These are phyloP conservation scores for Penicillium sp. DNA, from an alignment of 2,329 filamentous ascomycete genomes.

Conservation along the genomic window DNA sequence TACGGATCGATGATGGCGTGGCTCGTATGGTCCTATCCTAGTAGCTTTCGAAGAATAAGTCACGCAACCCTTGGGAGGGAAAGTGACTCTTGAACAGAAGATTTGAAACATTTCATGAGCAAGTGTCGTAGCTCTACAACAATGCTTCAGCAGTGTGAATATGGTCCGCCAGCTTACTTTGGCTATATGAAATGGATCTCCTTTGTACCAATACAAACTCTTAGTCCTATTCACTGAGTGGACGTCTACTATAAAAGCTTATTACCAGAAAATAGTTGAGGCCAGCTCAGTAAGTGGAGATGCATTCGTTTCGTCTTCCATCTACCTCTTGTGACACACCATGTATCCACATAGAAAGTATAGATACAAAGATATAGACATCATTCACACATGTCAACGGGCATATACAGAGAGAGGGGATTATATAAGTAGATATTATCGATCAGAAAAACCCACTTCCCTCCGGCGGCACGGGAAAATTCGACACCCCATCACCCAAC, in stretches of 20 bases:
- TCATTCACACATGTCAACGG: background rate
- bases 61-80: too few relatives aligned
- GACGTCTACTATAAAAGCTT: too few relatives aligned
- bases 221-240: too few relatives aligned
- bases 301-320: background rate
- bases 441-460: slow-evolving; percentile 29
- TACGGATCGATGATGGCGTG: too few relatives aligned
- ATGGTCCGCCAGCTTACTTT: background rate
- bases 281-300: background rate
- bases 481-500: slow-evolving; percentile 40
- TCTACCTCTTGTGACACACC: background rate
- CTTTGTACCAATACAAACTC: background rate
- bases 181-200: background rate
- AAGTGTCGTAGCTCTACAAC: background rate
- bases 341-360: too few relatives aligned
- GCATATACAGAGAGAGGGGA: background rate
- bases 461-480: slow-evolving; percentile 32
- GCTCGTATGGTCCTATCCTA: too few relatives aligned
- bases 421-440: background rate
- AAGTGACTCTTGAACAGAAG: too few relatives aligned
- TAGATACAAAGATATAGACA: background rate
- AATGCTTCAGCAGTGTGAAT: background rate
- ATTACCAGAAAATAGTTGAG: background rate
- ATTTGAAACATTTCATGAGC: too few relatives aligned
- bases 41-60: too few relatives aligned